Conservation (phyloP, 2,329 filamentous ascomycete species). For the Alternaria metachromatica region DNA sequence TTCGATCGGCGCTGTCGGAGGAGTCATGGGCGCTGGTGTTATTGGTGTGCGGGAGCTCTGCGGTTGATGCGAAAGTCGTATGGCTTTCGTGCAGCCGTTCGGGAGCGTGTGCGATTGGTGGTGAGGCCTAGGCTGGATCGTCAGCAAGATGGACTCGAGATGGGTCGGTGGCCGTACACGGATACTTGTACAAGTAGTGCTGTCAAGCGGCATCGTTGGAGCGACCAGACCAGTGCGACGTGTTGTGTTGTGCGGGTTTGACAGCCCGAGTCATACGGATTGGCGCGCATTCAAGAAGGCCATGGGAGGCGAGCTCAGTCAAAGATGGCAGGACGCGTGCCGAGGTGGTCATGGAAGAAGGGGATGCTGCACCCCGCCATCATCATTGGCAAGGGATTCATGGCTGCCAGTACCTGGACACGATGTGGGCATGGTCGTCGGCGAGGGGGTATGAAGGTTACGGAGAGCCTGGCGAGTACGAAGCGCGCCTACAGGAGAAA, state of each 20-base stretch:
- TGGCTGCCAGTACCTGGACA: neutral
- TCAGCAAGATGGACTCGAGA: slow-evolving; percentile 8
- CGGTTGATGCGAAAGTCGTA: neutral
- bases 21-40: neutral
- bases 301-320: no score
- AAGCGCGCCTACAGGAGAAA: no score
- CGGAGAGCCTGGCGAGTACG: no score
- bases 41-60: neutral
- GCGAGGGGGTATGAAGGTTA: no score
- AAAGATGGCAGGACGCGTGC: no score
- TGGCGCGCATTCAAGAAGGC: no score
- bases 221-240: neutral
- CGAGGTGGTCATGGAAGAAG: no score
- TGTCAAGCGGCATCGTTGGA: slow-evolving; percentile 43
- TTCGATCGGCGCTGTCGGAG: neutral
- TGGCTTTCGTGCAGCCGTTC: slow-evolving; percentile 27
- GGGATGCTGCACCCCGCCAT: no score
- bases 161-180: slow-evolving; percentile 30
- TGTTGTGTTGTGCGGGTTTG: neutral
- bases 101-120: slow-evolving; percentile 73
- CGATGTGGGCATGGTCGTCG: no score
- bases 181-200: slow-evolving; percentile 52
- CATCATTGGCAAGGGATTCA: neutral
- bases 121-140: slow-evolving; percentile 49
- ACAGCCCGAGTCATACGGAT: no score